These are phyloP conservation scores for Epichloe glyceriae DNA, from an alignment of 2,329 filamentous ascomycete species.

Conservation along the genomic window DNA sequence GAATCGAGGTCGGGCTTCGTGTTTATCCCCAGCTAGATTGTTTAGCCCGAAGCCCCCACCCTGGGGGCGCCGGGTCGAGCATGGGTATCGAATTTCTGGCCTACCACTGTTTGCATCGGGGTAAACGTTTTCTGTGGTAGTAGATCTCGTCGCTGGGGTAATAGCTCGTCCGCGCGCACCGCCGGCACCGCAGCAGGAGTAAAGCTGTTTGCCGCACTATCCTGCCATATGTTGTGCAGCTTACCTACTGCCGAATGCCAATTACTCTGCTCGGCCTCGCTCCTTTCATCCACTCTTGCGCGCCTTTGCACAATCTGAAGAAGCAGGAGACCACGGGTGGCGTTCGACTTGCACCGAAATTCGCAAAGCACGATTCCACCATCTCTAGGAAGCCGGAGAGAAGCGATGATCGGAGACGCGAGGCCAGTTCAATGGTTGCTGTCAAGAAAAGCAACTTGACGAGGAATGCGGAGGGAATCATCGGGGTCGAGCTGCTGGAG, in stretches of 20 bases:
- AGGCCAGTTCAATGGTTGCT: slow-evolving; percentile 20
- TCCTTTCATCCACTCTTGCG: slow-evolving; percentile 16
- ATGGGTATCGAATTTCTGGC: neutral
- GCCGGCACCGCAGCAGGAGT: neutral
- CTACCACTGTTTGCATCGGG: neutral
- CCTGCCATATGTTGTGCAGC: slow-evolving; percentile 10
- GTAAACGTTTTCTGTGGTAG: neutral
- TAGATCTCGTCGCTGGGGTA: neutral
- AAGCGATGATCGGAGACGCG: slow-evolving; percentile 21
- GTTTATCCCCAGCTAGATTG: neutral
- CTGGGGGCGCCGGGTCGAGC: neutral
- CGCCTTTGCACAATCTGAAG: slow-evolving; percentile 23
- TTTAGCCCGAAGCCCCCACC: neutral
- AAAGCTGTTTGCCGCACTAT: neutral
- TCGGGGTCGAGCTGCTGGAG: slow-evolving; percentile 20
- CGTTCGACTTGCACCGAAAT: slow-evolving; percentile 21
- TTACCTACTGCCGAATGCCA: slow-evolving; percentile 18
- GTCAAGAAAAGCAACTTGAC: slow-evolving; percentile 26
- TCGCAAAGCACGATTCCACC: slow-evolving; percentile 19
- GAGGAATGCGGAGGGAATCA: slow-evolving; percentile 22
- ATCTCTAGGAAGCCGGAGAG: slow-evolving; percentile 24
- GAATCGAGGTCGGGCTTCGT: neutral
- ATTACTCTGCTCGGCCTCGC: slow-evolving; percentile 19
- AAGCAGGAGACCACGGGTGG: slow-evolving; percentile 20
- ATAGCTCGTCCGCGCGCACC: neutral